These are phyloP conservation scores for Cytospora piceicola DNA, from an alignment of 2,329 filamentous ascomycete genomes.

Conservation along the genomic window DNA sequence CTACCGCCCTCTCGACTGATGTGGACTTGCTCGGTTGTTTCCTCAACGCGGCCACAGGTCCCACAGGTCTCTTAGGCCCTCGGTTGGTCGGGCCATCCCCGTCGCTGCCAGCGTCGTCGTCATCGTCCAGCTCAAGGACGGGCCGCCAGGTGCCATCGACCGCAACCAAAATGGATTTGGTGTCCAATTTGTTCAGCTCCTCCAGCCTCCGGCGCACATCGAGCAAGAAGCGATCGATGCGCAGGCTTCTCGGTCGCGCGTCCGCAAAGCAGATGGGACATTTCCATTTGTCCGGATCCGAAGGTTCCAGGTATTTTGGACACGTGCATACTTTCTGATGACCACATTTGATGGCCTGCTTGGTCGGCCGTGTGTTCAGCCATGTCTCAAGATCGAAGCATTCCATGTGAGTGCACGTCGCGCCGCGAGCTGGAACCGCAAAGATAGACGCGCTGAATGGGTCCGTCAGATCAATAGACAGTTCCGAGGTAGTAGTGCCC, in stretches of 20 bases:
- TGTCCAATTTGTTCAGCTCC: constrained; percentile 49
- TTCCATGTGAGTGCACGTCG: constrained; percentile 74
- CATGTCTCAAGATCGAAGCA: constrained; percentile 90
- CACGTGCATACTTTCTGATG: constrained; percentile 44
- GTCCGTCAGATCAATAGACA: constrained; percentile 68
- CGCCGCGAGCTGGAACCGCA: constrained; percentile 71
- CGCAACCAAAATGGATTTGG: constrained; percentile 65
- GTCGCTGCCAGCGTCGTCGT: constrained; percentile 40
- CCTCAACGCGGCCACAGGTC: constrained; percentile 20
- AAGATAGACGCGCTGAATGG: constrained; percentile 70
- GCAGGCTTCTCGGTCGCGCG: constrained; percentile 71
- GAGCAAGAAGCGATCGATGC: constrained; percentile 74
- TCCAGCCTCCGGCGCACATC: constrained; percentile 62
- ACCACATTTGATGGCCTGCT: constrained; percentile 43
- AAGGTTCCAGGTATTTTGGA: constrained; percentile 49
- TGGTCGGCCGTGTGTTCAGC: constrained; percentile 65
- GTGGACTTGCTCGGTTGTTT: constrained; percentile 9
- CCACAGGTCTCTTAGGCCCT: background rate
- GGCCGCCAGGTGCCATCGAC: constrained; percentile 68
- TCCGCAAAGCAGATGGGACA: constrained; percentile 84
- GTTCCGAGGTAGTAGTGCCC: constrained; percentile 37
- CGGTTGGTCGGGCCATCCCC: constrained; percentile 31
- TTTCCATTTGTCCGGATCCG: constrained; percentile 73
- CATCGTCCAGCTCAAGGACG: constrained; percentile 39
- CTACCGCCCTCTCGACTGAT: constrained; percentile 20